Percentiles rank a stretch among this genome's conserved stretches.
Conservation (phyloP, 805 yeast species). For the Wickerhamomyces xylosicus region DNA sequence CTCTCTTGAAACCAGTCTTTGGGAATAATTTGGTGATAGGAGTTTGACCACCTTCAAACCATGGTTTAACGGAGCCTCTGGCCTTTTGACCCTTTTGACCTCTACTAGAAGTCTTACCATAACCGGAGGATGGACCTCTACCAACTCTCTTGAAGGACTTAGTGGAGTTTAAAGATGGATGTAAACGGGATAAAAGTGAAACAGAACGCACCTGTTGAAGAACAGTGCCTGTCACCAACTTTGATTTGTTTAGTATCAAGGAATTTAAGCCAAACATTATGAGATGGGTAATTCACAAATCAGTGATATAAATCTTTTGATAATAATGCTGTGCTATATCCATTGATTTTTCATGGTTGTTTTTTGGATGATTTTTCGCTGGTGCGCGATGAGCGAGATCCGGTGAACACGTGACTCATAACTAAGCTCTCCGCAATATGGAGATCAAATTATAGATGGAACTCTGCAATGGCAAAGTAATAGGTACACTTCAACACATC, state of each 20-base stretch:
- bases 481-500: too few species aligned
- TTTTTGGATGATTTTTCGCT: not conserved
- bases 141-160: conserved; percentile 67
- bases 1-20: conserved; percentile 76
- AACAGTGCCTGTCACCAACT: conserved; percentile 1
- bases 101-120: conserved; percentile 92
- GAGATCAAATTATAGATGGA: too few species aligned
- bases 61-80: conserved; percentile 76
- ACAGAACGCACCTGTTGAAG: conserved; percentile 22
- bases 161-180: conserved; percentile 55
- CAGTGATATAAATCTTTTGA: too few species aligned
- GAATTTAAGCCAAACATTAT: conserved; percentile 6
- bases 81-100: conserved; percentile 99
- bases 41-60: conserved; percentile 99
- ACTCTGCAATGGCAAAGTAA: too few species aligned
- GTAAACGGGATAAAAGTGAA: conserved; percentile 42
- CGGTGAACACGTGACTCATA: not conserved
- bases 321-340: not conserved
- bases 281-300: too few species aligned
- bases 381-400: not conserved
- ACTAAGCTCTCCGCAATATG: too few species aligned
- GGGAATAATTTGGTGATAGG: conserved; percentile 78
- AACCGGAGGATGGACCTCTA: conserved; percentile 90
- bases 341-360: not conserved
- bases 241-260: conserved; percentile 1